Percentiles rank a stretch among this genome's conserved stretches.
Evolutionary conservation across 2,329 filamentous ascomycete species (phyloP).

Genomic region (Fusarium aywerte): DNA sequence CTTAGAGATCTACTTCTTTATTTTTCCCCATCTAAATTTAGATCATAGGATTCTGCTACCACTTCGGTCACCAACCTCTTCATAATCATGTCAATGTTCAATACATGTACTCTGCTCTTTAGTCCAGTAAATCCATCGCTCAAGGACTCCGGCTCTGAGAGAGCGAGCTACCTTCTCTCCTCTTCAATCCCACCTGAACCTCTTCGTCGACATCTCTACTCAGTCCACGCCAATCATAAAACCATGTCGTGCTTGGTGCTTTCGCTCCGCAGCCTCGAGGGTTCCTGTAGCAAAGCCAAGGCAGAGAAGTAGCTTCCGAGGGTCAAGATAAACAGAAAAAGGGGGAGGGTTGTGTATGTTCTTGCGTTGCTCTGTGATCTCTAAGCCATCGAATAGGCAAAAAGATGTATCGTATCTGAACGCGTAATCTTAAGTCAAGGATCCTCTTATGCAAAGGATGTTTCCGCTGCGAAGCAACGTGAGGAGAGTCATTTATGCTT

Average conservation of each 20-base stretch:
- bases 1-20: neutral
- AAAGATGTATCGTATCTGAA: constrained; percentile 74
- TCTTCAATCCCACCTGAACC: constrained; percentile 27
- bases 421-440: constrained; percentile 52
- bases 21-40: no score
- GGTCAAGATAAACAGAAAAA: neutral
- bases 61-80: no score
- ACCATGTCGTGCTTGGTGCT: constrained; percentile 47
- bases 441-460: neutral
- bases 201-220: constrained; percentile 16
- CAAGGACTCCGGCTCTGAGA: constrained; percentile 70
- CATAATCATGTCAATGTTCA: neutral
- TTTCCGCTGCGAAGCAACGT: constrained; percentile 30
- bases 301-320: constrained; percentile 3
- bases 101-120: constrained; percentile 69
- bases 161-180: constrained; percentile 58
- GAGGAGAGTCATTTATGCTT: constrained; percentile 47
- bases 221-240: constrained; percentile 3
- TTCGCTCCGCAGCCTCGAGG: constrained; percentile 44
- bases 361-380: constrained; percentile 72
- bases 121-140: constrained; percentile 70
- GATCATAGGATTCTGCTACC: neutral
- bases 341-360: constrained; percentile 52
- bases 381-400: constrained; percentile 63
- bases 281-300: neutral